phyloP scores from a whole-genome alignment of 495 filamentous ascomycete species.

The Xylaria curta region DNA sequence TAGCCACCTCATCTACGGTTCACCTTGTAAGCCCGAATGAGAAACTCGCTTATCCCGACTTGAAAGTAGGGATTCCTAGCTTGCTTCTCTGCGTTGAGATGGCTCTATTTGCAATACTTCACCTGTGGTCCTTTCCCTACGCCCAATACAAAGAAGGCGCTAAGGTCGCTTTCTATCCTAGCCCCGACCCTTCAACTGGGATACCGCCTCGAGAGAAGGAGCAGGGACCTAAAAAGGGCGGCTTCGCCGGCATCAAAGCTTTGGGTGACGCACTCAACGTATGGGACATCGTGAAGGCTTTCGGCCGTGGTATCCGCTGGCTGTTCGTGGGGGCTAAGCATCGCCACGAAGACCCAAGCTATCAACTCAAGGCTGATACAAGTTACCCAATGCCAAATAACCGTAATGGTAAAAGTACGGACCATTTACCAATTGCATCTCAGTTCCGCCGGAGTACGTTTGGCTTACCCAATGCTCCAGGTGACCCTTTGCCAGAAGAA shows the following conservation, averaged over 20 bases:
- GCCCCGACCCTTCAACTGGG: conserved; percentile 35
- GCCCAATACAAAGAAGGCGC: conserved; percentile 64
- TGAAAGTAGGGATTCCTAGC: conserved; percentile 81
- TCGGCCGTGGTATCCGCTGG: conserved; percentile 80
- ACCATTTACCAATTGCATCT: conserved; percentile 49
- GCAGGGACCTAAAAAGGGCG: conserved; percentile 63
- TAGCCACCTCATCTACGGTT: conserved; percentile 64
- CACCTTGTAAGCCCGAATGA: conserved; percentile 66
- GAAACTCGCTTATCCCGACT: conserved; percentile 70
- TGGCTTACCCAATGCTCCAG: conserved; percentile 27
- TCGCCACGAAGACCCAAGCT: conserved; percentile 54
- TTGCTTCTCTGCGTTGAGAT: conserved; percentile 87
- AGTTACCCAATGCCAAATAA: conserved; percentile 39
- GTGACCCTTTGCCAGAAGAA: conserved; percentile 46
- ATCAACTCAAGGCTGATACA: conserved; percentile 46
- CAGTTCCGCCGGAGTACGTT: conserved; percentile 53
- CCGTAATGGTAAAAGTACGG: conserved; percentile 40
- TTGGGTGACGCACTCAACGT: conserved; percentile 78
- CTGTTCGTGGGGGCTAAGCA: conserved; percentile 72
- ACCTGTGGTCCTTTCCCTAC: conserved; percentile 85
- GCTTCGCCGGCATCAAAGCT: conserved; percentile 66
- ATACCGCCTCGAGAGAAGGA: conserved; percentile 54
- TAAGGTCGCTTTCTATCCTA: conserved; percentile 43
- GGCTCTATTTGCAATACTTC: conserved; percentile 79
- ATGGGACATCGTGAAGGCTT: conserved; percentile 82